Evolutionary conservation across 306 rosid species (phyloP).

Genomic region (Prunus davidiana): DNA sequence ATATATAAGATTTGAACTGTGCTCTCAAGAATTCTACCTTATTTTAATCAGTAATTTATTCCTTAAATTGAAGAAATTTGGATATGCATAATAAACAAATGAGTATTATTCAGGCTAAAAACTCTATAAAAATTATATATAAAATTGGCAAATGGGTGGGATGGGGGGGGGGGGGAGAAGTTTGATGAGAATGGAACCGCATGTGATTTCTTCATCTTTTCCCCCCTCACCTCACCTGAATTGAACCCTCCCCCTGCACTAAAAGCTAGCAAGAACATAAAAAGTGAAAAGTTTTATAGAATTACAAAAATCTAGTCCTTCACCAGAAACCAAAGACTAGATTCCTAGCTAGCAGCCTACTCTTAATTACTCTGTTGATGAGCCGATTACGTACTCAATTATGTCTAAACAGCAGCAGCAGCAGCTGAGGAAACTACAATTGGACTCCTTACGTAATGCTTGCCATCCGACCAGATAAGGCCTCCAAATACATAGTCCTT

Average conservation of each 20-base stretch:
- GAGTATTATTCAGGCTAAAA: background rate
- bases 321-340: background rate
- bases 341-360: background rate
- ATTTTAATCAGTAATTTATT: background rate
- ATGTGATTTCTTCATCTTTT: background rate
- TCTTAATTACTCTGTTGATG: background rate
- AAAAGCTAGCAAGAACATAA: background rate
- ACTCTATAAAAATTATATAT: no score
- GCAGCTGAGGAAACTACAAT: slow-evolving; percentile 39
- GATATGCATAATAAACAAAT: background rate
- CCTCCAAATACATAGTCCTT: slow-evolving; percentile 38
- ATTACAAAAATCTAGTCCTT: background rate
- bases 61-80: background rate
- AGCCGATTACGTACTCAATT: background rate
- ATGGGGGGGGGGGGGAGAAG: background rate
- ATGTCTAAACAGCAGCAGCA: background rate
- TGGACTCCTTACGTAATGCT: slow-evolving; percentile 59
- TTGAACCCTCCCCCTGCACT: background rate
- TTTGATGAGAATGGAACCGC: background rate
- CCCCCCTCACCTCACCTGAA: background rate
- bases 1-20: no score
- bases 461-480: slow-evolving; percentile 58
- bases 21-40: background rate
- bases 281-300: background rate
- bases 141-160: background rate